Evolutionary conservation across 768 basidiomycete species (phyloP).

Genomic region (Paxillus rubicundulus): DNA sequence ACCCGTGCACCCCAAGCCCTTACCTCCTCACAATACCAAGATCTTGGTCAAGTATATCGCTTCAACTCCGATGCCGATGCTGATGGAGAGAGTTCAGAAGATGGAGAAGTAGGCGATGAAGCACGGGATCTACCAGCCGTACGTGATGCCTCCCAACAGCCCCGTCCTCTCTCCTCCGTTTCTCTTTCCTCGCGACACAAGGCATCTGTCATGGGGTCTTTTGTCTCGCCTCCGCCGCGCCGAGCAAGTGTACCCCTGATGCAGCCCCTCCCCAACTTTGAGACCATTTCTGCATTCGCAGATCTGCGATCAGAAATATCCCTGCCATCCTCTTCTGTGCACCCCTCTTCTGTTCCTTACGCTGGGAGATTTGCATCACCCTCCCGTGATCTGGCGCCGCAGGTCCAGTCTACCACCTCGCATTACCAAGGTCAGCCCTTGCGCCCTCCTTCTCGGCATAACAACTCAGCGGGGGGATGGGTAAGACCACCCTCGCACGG

Average conservation of each 20-base stretch:
- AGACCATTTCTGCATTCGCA: conserved; percentile 73
- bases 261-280: conserved; percentile 72
- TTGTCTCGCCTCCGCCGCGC: conserved; percentile 52
- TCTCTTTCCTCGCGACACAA: conserved; percentile 71
- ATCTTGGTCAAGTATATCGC: conserved; percentile 7
- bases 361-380: conserved; percentile 39
- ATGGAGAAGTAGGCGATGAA: conserved; percentile 48
- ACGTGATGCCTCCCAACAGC: conserved; percentile 37
- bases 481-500: conserved; percentile 44
- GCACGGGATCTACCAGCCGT: conserved; percentile 41
- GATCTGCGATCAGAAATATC: conserved; percentile 40
- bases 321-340: conserved; percentile 37
- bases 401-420: conserved; percentile 35
- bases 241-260: conserved; percentile 49
- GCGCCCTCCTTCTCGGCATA: conserved; percentile 33
- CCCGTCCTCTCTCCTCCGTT: conserved; percentile 67
- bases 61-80: conserved; percentile 22
- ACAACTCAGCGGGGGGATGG: conserved; percentile 32
- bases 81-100: conserved; percentile 42
- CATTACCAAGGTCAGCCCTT: conserved; percentile 36
- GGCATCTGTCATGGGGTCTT: conserved; percentile 67
- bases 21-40: conserved; percentile 9
- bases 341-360: conserved; percentile 37
- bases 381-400: conserved; percentile 39
- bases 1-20: conserved; percentile 16